Conservation (phyloP, 768 basidiomycete species). For the Cyathus striatus region DNA sequence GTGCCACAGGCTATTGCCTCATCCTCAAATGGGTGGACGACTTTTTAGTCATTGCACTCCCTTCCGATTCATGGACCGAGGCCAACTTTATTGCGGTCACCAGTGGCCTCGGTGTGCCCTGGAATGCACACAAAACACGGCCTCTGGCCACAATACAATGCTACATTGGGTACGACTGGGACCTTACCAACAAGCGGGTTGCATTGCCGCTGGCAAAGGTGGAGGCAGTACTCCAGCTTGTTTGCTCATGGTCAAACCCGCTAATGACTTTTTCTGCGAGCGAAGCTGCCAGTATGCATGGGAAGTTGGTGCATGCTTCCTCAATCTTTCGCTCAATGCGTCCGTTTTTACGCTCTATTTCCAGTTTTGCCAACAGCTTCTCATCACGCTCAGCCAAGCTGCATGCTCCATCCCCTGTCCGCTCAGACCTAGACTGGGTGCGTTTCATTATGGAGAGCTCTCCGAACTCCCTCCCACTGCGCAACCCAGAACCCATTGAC, state of each 20-base stretch:
- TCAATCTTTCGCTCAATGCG: neutral
- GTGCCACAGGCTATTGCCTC: constrained; percentile 10
- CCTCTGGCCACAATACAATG: constrained; percentile 13
- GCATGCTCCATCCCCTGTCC: constrained; percentile 17
- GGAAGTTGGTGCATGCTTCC: neutral
- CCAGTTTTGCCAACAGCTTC: neutral
- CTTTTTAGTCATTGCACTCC: constrained; percentile 21
- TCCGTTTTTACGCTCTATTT: neutral
- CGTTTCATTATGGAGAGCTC: constrained; percentile 8
- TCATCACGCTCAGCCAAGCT: constrained; percentile 18
- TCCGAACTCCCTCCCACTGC: constrained; percentile 15
- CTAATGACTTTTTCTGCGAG: constrained; percentile 2
- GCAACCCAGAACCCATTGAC: constrained; percentile 13
- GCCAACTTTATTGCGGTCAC: constrained; percentile 21
- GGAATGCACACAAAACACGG: constrained; percentile 21
- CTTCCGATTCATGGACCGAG: constrained; percentile 16
- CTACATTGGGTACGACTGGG: constrained; percentile 32
- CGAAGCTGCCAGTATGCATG: constrained; percentile 10
- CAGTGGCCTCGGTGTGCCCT: constrained; percentile 19
- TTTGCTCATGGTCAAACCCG: constrained; percentile 10
- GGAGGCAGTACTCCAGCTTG: neutral
- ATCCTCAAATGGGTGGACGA: constrained; percentile 35
- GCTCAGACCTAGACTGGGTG: constrained; percentile 17
- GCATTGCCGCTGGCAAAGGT: neutral
- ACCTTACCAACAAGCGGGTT: constrained; percentile 9